Base-by-base conservation (phyloP, 768 basidiomycete genomes). In the Russula vinacea region DNA sequence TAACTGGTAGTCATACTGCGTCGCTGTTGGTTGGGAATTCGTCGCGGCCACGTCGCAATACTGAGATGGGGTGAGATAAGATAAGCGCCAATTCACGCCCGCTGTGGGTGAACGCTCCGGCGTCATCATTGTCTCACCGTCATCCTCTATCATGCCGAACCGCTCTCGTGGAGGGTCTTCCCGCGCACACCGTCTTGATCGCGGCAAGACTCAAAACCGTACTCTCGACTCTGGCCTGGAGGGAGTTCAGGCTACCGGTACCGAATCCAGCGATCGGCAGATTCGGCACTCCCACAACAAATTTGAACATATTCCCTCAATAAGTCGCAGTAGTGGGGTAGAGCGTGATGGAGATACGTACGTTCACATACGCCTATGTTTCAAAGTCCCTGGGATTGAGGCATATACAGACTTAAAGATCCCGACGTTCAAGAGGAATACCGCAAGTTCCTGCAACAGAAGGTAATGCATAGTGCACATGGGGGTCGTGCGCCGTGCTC, bases 331-430 rank as follows among this genome's bases (percentile, higher is more conserved):
- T 69, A 86, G 89, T 67, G 89, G 90, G 11, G 71, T 90, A 29
- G 86, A 87, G 68, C 84, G 82, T 68, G 88, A 84, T 64, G 89
- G 90, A 44, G 86, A 90, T 75, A 80, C 82, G 90, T 92, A 74
- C 81, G 89, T 71, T 29, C 26, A 53, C 51, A 44, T 42, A 11
- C 19, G 14, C 16, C 39, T 26, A 26, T 53, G 2, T 47, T 24
- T 9, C n/a, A 3, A 24, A 29, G 1, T 9, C 42, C 19, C 19
- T 58, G n/a, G 17, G 11, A 40, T 50, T 60, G 72, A 65, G 67
- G 67, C 66, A 80, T 75, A 58, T 68, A 4, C 71, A 92, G 89
- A 56, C 73, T 92, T 71, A 89, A 87, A 69, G 77, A 85, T 66
- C 71, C 64, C 54, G 76, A 71, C 35, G 76, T 83, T 1, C 90